phyloP scores from a whole-genome alignment of 306 rosid genomes.

The Mimosa pudica region DNA sequence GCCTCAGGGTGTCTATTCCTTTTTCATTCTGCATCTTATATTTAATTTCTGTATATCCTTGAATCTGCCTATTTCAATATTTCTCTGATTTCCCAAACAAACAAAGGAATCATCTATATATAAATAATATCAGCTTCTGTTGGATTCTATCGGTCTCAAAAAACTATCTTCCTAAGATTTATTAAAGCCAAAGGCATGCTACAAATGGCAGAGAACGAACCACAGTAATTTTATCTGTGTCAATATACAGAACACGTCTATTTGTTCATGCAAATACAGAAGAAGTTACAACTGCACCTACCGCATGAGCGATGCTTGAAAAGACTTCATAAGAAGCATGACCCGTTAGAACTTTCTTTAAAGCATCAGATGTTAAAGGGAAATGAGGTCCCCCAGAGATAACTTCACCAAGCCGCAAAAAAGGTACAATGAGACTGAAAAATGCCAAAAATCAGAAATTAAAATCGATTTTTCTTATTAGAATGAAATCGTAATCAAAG shows the following conservation, averaged over 20 bases:
- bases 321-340: slow-evolving; percentile 77
- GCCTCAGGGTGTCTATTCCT: neutral
- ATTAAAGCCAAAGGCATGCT: neutral
- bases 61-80: neutral
- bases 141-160: neutral
- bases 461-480: slow-evolving; percentile 8
- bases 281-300: slow-evolving; percentile 43
- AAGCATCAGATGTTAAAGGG: slow-evolving; percentile 81
- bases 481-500: slow-evolving; percentile 12
- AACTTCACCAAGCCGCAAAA: slow-evolving; percentile 87
- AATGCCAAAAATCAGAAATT: slow-evolving; percentile 21
- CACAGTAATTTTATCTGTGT: neutral
- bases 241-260: neutral
- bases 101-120: neutral
- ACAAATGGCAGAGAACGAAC: neutral
- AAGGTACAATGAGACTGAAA: slow-evolving; percentile 81
- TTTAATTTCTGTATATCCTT: neutral
- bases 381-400: slow-evolving; percentile 79
- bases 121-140: neutral
- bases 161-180: neutral
- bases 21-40: neutral
- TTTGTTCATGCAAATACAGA: slow-evolving; percentile 5
- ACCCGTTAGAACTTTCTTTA: slow-evolving; percentile 79
- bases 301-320: slow-evolving; percentile 78
- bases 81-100: neutral